Conservation (phyloP, 2,329 filamentous ascomycete species). For the Dothistroma septosporum region DNA sequence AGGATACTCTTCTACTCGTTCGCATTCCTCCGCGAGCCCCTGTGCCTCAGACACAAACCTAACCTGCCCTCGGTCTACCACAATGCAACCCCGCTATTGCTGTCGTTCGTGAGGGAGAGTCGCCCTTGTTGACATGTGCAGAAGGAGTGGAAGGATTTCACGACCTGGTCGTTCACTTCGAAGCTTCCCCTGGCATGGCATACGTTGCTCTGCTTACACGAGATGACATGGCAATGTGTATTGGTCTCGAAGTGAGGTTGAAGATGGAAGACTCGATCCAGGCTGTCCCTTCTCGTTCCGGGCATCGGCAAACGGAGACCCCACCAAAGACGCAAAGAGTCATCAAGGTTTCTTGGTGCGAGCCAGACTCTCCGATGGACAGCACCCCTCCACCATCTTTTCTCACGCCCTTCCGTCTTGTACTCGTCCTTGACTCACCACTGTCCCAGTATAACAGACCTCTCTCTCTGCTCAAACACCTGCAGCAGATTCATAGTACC, state of each 20-base stretch:
- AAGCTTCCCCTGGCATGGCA: not conserved
- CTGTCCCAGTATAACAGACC: not conserved
- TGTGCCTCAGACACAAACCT: not conserved
- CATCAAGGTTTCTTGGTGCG: not conserved
- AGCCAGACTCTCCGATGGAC: too few species aligned
- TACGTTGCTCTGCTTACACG: not conserved
- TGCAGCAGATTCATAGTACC: not conserved
- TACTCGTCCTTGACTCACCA: not conserved
- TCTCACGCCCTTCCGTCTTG: constrained; percentile 1
- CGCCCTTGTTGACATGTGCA: not conserved
- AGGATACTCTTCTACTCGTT: not conserved
- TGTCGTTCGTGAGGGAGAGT: not conserved
- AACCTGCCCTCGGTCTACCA: not conserved
- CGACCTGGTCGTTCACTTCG: not conserved
- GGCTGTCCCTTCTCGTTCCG: not conserved
- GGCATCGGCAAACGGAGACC: not conserved
- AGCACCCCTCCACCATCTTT: not conserved
- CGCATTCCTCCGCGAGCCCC: not conserved
- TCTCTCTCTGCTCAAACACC: not conserved
- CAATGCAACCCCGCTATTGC: not conserved
- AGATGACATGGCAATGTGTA: not conserved
- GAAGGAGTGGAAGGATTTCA: not conserved
- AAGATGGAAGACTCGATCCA: not conserved
- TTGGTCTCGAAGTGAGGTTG: not conserved
- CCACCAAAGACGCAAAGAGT: not conserved